phyloP scores from a whole-genome alignment of 2,329 filamentous ascomycete species.

The Colletotrichum endophyticum region DNA sequence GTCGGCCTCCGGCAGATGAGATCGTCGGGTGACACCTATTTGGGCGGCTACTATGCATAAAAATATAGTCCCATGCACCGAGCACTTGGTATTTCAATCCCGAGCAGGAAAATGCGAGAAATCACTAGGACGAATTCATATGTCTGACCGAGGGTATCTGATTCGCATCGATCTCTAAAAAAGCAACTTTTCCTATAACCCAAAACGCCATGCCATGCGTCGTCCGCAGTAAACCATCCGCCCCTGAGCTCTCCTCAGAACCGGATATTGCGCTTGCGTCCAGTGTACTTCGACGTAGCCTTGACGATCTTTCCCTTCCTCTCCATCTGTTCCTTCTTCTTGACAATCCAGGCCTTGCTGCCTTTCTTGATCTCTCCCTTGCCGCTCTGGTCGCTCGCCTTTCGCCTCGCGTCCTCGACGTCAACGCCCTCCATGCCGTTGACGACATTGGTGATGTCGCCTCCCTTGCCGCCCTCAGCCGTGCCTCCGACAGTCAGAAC shows the following conservation, averaged over 20 bases:
- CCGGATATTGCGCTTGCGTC: constrained; percentile 79
- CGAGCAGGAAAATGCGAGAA: no score
- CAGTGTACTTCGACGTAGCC: constrained; percentile 89
- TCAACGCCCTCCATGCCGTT: constrained; percentile 88
- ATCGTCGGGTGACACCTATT: not conserved
- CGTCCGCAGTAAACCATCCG: not conserved
- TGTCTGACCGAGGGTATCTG: constrained; percentile 12
- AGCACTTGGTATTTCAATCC: no score
- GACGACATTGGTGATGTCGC: constrained; percentile 91
- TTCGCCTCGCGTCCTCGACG: constrained; percentile 72
- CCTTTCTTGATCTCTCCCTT: constrained; percentile 74
- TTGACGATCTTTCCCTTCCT: constrained; percentile 95
- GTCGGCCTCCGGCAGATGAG: not conserved
- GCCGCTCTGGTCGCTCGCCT: constrained; percentile 47
- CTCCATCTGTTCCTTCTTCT: constrained; percentile 93
- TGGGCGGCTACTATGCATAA: not conserved
- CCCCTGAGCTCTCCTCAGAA: constrained; percentile 57
- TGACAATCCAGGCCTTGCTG: constrained; percentile 81
- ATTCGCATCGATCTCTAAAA: constrained; percentile 8
- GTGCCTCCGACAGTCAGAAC: constrained; percentile 85
- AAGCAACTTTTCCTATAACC: constrained; percentile 4
- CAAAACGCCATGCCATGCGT: constrained; percentile 26
- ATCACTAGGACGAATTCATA: not conserved
- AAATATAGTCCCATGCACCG: no score
- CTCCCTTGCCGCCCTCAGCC: constrained; percentile 53